Base-by-base conservation (phyloP, 202 grass and related monocot genomes). In the Panicum virgatum region DNA sequence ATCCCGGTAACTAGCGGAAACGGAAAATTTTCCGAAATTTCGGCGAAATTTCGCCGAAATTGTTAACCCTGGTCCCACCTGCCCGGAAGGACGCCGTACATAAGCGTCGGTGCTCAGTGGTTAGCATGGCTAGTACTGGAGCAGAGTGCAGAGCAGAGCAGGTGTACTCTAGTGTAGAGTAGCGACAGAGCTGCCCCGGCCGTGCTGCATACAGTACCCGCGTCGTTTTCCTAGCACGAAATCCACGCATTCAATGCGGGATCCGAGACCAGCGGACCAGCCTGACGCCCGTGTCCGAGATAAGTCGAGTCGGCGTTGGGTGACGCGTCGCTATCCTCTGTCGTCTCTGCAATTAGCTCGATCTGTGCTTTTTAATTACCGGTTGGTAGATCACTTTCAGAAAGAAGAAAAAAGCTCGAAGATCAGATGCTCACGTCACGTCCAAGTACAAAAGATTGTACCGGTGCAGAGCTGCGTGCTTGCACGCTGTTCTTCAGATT, bases 101-200 rank as follows among this genome's bases (percentile, higher is more conserved):
- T 12, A 83, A 25, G 57, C 79, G 67, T 73, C 68, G 83, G 83
- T 80, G 58, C 12, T 13, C 66, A 85, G 34, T 32, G 43, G 3
- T 12, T 46, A 16, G 12, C 36, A 3, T 5, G 22, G 29, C 9
- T 46, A 43, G 71, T 75, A 42, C 34, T 29, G 69, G n/a, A 46
- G 38, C 25, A 14, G 23, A 54, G 44, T 30, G 52, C 52, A 22
- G 48, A 51, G 48, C 48, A n/a, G 51, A 53, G 42, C 59, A 32
- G 26, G 57, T 11, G 25, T 60, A 30, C 23, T 11, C 25, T n/a
- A n/a, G n/a, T n/a, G n/a, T n/a, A n/a, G 13, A 7, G 62, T 11
- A 26, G 23, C 23, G 9, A 18, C 56, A n/a, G 4, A 10, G 53
- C 50, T 48, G 75, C 67, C 56, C 80, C 38, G n/a, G 20, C 7